phyloP scores from a whole-genome alignment of 2,329 filamentous ascomycete genomes.

The Parascedosporium putredinis region DNA sequence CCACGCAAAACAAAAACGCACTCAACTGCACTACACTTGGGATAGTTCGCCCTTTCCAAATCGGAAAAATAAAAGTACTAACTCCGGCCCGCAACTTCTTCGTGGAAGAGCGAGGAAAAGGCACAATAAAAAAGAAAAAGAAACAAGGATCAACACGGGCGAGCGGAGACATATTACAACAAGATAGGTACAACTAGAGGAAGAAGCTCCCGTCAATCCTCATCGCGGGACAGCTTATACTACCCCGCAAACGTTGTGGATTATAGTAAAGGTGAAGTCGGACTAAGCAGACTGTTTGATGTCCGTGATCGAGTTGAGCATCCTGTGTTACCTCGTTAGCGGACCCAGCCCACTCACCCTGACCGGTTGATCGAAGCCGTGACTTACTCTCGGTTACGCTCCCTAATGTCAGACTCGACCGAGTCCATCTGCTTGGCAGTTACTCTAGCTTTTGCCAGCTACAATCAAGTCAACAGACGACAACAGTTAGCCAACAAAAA shows the following conservation, averaged over 20 bases:
- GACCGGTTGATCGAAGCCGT: not conserved
- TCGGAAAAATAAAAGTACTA: not conserved
- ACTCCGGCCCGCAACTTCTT: not conserved
- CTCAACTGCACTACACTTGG: not conserved
- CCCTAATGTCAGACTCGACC: conserved; percentile 46
- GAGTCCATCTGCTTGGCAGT: conserved; percentile 39
- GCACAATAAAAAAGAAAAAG: not conserved
- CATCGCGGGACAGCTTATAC: too few species aligned
- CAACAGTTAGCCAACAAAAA: not conserved
- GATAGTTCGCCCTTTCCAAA: not conserved
- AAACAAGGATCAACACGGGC: not conserved
- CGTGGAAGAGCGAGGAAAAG: not conserved
- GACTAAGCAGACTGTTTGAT: conserved; percentile 1
- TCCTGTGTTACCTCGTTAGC: not conserved
- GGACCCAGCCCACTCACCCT: not conserved
- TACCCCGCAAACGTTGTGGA: too few species aligned
- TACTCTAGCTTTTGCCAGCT: conserved; percentile 20
- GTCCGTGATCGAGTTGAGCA: conserved; percentile 1
- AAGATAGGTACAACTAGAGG: not conserved
- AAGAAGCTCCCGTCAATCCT: too few species aligned
- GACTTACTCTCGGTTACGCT: conserved; percentile 38
- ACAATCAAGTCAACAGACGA: not conserved
- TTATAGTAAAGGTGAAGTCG: too few species aligned
- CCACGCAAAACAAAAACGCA: not conserved
- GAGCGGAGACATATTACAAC: not conserved